phyloP scores from a whole-genome alignment of 2,329 filamentous ascomycete genomes.

The Lasiodiplodia theobromae region DNA sequence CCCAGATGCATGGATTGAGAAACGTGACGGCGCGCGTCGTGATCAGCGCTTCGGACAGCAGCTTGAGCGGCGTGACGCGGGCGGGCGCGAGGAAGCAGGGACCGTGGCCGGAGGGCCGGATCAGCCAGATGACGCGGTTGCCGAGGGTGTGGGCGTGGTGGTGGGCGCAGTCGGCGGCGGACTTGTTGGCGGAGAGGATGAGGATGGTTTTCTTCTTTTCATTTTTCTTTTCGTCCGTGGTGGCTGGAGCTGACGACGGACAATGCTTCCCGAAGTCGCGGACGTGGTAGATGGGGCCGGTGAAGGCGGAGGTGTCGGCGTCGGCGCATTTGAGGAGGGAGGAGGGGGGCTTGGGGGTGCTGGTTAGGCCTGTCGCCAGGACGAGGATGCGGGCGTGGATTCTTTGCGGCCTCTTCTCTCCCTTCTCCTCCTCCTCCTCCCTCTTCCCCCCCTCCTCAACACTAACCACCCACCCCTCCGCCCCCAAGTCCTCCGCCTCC shows the following conservation, averaged over 20 bases:
- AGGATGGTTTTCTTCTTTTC: slow-evolving; percentile 42
- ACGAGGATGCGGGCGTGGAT: slow-evolving; percentile 59
- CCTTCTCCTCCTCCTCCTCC: no score
- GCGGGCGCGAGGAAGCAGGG: slow-evolving; percentile 66
- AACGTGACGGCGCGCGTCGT: slow-evolving; percentile 73
- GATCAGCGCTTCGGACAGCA: slow-evolving; percentile 71
- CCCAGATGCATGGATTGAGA: slow-evolving; percentile 79
- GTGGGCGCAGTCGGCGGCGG: slow-evolving; percentile 68
- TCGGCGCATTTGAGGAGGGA: slow-evolving; percentile 40
- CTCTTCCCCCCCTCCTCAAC: not conserved
- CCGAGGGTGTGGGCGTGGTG: slow-evolving; percentile 54
- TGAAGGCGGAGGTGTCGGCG: slow-evolving; percentile 58
- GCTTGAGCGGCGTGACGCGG: slow-evolving; percentile 71
- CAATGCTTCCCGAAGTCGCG: slow-evolving; percentile 56
- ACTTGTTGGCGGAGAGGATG: slow-evolving; percentile 69
- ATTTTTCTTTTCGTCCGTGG: no score
- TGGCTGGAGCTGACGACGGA: not conserved
- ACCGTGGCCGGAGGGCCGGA: slow-evolving; percentile 64
- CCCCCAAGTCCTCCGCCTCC: slow-evolving; percentile 52
- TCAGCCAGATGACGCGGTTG: slow-evolving; percentile 57
- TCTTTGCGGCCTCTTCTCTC: slow-evolving; percentile 20
- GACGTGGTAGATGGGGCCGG: slow-evolving; percentile 63
- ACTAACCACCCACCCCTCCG: slow-evolving; percentile 41
- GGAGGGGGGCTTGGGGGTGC: slow-evolving; percentile 61
- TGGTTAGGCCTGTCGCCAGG: slow-evolving; percentile 68